Conservation (phyloP, 768 basidiomycete genomes). For the Russula lepida region DNA sequence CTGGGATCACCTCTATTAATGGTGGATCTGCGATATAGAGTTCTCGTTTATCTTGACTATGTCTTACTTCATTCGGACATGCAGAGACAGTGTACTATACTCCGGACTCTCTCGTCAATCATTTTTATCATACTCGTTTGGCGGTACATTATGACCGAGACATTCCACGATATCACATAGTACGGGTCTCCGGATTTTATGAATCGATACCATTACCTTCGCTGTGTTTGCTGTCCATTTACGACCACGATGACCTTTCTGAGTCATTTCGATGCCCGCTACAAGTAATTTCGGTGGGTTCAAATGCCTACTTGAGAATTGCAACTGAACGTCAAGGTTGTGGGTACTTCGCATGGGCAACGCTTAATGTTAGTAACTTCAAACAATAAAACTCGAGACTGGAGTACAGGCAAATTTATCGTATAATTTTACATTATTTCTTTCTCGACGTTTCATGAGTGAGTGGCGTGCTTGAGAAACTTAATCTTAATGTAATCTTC, state of each 20-base stretch:
- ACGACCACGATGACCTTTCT: constrained; percentile 35
- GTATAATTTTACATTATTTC: neutral
- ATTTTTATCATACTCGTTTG: neutral
- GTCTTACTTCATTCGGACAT: neutral
- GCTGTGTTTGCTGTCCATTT: constrained; percentile 25
- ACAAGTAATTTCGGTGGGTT: constrained; percentile 29
- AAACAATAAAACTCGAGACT: neutral
- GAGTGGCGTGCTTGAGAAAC: neutral
- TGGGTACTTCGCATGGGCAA: neutral
- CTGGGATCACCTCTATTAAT: constrained; percentile 7
- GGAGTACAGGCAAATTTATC: neutral
- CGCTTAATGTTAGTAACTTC: neutral
- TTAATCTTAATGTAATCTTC: constrained; percentile 19
- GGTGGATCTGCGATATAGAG: constrained; percentile 2
- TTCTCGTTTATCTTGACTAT: neutral
- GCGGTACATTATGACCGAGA: neutral
- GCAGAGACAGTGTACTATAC: neutral
- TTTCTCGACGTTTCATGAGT: neutral
- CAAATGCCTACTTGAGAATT: constrained; percentile 29
- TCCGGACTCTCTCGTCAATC: neutral
- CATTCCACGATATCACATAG: neutral
- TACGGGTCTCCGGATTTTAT: neutral
- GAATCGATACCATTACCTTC: constrained; percentile 28
- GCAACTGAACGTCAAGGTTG: neutral
- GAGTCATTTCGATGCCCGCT: constrained; percentile 34